Conservation (phyloP, 352 stramenopile genomes). For the Elongisporangium anandrum region DNA sequence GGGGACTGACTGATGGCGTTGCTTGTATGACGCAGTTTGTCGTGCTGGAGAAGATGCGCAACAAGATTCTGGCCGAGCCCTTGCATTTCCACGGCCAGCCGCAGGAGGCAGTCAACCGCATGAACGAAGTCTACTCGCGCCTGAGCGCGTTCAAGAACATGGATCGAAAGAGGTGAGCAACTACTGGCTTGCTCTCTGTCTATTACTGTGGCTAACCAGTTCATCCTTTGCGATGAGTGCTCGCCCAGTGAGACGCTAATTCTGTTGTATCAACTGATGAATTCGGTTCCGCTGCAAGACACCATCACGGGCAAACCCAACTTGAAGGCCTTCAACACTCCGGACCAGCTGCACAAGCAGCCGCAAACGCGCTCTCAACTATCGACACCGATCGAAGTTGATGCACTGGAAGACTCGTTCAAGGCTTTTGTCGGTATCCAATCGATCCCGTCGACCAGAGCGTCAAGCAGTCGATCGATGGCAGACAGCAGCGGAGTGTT, state of each 20-base stretch:
- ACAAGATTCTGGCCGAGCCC: slow-evolving; percentile 42
- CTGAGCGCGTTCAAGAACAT: slow-evolving; percentile 74
- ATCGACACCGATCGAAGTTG: slow-evolving; percentile 14
- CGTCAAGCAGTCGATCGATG: background rate
- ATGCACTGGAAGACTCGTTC: slow-evolving; percentile 72
- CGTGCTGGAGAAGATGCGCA: slow-evolving; percentile 78
- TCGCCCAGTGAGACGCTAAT: slow-evolving; percentile 49
- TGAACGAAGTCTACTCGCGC: slow-evolving; percentile 77
- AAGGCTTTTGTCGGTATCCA: slow-evolving; percentile 70
- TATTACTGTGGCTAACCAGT: background rate
- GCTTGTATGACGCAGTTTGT: slow-evolving; percentile 33
- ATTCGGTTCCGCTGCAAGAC: slow-evolving; percentile 21
- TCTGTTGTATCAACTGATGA: slow-evolving; percentile 67
- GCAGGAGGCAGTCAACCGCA: slow-evolving; percentile 36
- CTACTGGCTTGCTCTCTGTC: background rate
- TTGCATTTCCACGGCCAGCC: slow-evolving; percentile 35
- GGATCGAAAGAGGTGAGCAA: slow-evolving; percentile 67
- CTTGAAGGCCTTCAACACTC: background rate
- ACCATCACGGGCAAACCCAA: background rate
- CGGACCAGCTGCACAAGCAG: slow-evolving; percentile 3
- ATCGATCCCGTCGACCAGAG: slow-evolving; percentile 10
- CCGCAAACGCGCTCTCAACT: slow-evolving; percentile 11
- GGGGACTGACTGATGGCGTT: background rate
- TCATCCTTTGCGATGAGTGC: background rate
- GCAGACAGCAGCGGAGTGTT: slow-evolving; percentile 4